Evolutionary conservation across 768 basidiomycete genomes (phyloP), one percentile per base, ranked within the genome.

Genomic region (Termitomyces sp.): DNA sequence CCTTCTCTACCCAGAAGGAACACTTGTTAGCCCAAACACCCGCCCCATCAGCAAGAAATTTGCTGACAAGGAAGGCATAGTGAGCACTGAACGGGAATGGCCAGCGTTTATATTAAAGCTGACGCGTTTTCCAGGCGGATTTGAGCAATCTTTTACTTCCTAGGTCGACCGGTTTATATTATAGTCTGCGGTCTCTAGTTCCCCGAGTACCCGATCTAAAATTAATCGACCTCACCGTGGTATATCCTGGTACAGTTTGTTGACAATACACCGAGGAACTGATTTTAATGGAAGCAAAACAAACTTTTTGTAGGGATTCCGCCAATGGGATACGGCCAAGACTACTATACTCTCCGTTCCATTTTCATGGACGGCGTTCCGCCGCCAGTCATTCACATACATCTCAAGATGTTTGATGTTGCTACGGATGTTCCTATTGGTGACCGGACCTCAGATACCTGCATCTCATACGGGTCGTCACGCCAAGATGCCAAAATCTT

Each of bases 1-100:
- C 63, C 76, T 98, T 54, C 78, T 98, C 45, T 98, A 95, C 68
- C 97, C 97, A 0, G 97, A 99, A 69, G 97, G 97, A 30, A 98
- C 96, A 4, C 85, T 98, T 27, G 88, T 95, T 14, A 94, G 91
- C 69, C 79, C 82, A 59, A 77, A 94, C 59, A 98, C 95, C 4
- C 72, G 92, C 46, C 93, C 92, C 0, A 77, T 88, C 61, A 94
- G 90, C 70, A 84, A 83, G 72, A 88, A 86, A 64, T 98, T 85
- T 66, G 94, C 95, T 5, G 86, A 93, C 56, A 94, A 91, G 73
- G 82, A 85, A 65, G 91, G 89, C 6, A 85, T 96, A 56, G 94
- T 96, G 66, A 73, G 94, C 81, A 37, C n/a, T 45, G 50, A 14
- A 10, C 21, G 17, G 11, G 30, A 17, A 25, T 49, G 32, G 32